phyloP scores from a whole-genome alignment of 75 land plant genomes.

The Selaginella moellendorffii region DNA sequence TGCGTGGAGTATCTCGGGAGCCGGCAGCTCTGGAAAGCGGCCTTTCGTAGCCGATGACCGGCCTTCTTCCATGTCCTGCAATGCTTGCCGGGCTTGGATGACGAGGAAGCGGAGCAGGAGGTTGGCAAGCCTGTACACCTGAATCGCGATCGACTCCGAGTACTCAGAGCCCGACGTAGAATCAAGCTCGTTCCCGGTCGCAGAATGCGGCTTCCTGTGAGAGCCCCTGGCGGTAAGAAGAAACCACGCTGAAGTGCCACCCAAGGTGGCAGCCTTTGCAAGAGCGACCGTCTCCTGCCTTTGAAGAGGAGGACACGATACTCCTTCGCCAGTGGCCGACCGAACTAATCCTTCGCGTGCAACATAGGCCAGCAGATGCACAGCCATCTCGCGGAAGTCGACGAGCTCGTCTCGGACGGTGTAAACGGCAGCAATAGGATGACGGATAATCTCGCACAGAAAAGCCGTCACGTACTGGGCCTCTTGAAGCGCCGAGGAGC shows the following conservation, averaged over 20 bases:
- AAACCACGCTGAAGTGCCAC: conserved; percentile 78
- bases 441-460: conserved; percentile 43
- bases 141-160: conserved; percentile 50
- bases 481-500: conserved; percentile 16
- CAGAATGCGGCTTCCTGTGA: too few relatives aligned
- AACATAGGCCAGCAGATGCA: conserved; percentile 81
- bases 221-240: conserved; percentile 42
- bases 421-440: conserved; percentile 38
- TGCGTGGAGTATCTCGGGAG: conserved; percentile 83
- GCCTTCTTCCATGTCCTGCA: conserved; percentile 48
- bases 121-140: conserved; percentile 65
- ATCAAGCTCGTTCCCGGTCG: conserved; percentile 7
- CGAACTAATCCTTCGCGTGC: conserved; percentile 38
- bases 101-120: conserved; percentile 62
- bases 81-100: conserved; percentile 59
- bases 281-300: conserved; percentile 49
- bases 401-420: conserved; percentile 38
- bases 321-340: conserved; percentile 24
- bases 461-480: conserved; percentile 52
- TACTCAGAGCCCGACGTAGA: conserved; percentile 31
- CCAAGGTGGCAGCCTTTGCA: conserved; percentile 34
- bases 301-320: conserved; percentile 38
- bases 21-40: conserved; percentile 93
- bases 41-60: conserved; percentile 51
- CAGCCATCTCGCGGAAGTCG: conserved; percentile 43